Evolutionary conservation across 2,329 filamentous ascomycete species (phyloP), one percentile per base, ranked within the genome.

Genomic region (Scedosporium boydii): DNA sequence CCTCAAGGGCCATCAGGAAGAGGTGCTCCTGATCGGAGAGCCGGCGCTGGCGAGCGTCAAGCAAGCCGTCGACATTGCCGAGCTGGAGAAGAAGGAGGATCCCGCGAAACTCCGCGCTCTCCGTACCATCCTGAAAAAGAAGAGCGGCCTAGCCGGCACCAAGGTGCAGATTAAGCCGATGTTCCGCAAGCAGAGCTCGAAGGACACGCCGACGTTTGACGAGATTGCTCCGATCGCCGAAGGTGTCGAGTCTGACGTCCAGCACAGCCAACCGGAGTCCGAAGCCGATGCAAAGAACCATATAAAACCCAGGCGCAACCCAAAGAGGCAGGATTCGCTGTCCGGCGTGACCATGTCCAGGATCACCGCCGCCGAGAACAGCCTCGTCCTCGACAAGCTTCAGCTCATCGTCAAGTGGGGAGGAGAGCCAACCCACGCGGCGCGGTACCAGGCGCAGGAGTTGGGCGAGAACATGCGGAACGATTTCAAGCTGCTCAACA

Each of bases 141-240:
- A 99, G 74, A 92, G 93, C 1, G 87, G 87, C 21, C 97, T 93
- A 89, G 88, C 92, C 3, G 95, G 95, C 0, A 99, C 95, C 1
- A 99, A 99, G 74, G 92, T 99, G 2, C 95, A 99, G 75, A 98
- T 99, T 73, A 99, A 99, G 75, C 95, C 95, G 9, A 96, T 99
- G 92, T 99, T 99, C 75, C 87, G 93, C 60, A 96, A 93, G 77
- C 87, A 91, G 70, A 91, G 87, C 70, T 83, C 86, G 2, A 84
- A 89, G 59, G 84, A 87, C 66, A 72, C 77, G 63, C 59, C 71
- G 3, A 64, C 71, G 1, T 71, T 75, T 3, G 71, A 75, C 12
- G 72, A 75, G 58, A 42, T 56, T n/a, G 57, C 65, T n/a, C 46
- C 58, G 21, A 55, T 65, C 4, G 63, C 63, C 12, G 63, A 65